phyloP scores from a whole-genome alignment of 306 rosid genomes.

The Cicer judaicum region DNA sequence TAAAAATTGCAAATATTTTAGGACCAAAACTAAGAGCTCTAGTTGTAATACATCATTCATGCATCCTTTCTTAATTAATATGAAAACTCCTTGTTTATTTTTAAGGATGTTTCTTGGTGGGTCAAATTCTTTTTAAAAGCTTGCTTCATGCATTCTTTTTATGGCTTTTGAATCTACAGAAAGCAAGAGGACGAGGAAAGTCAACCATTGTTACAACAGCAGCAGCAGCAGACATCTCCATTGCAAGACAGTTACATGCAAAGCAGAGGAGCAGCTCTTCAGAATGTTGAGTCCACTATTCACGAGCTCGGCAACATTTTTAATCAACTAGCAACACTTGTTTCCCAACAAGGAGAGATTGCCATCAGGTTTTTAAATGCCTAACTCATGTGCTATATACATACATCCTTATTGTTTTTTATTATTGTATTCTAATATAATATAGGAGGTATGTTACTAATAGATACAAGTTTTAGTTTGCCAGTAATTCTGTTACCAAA shows the following conservation, averaged over 20 bases:
- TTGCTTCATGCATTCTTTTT: slow-evolving; percentile 5
- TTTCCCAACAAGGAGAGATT: slow-evolving; percentile 95
- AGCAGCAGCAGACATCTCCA: slow-evolving; percentile 74
- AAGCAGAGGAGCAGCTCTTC: slow-evolving; percentile 98
- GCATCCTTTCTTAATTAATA: slow-evolving; percentile 1
- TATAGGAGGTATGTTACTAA: slow-evolving; percentile 16
- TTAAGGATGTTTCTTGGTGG: slow-evolving; percentile 6
- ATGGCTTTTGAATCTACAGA: slow-evolving; percentile 50
- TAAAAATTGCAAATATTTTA: neutral
- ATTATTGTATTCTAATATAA: slow-evolving; percentile 23
- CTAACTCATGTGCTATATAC: slow-evolving; percentile 14
- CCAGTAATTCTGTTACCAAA: neutral
- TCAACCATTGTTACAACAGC: slow-evolving; percentile 75
- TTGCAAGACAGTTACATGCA: slow-evolving; percentile 96
- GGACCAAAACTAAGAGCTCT: slow-evolving; percentile 15
- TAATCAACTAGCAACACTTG: slow-evolving; percentile 93
- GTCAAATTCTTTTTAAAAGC: slow-evolving; percentile 18
- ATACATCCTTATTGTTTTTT: neutral
- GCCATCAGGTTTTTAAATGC: slow-evolving; percentile 79
- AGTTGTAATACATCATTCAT: slow-evolving; percentile 17
- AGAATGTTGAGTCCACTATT: slow-evolving; percentile 94
- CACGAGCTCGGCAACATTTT: slow-evolving; percentile 94
- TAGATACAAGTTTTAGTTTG: slow-evolving; percentile 11
- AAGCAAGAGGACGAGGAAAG: slow-evolving; percentile 79
- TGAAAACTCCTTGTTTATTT: slow-evolving; percentile 15